Evolutionary conservation across 108 stramenopile species (phyloP).

Genomic region (Nannochloropsis salina): DNA sequence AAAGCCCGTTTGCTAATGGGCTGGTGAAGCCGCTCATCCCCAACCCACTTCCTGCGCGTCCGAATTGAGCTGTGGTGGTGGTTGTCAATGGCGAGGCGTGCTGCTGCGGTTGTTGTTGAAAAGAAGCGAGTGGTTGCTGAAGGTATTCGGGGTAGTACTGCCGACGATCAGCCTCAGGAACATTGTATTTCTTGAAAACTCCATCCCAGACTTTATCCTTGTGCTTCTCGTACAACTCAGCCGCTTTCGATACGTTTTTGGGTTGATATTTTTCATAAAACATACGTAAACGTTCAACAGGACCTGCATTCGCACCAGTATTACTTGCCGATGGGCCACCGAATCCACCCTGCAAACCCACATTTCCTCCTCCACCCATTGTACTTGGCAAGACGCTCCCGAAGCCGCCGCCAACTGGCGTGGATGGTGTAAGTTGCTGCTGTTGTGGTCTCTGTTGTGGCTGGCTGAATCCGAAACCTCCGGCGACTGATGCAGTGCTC

Average conservation of each 20-base stretch:
- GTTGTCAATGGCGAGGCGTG: conserved; percentile 11
- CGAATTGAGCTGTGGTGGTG: neutral
- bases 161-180: neutral
- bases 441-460: neutral
- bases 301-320: neutral
- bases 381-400: neutral
- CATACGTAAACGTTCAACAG: neutral
- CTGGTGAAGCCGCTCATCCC: neutral
- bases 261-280: conserved; percentile 18
- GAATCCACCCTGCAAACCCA: neutral
- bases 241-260: neutral
- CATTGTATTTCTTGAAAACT: neutral
- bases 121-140: neutral
- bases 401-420: neutral
- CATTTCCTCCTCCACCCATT: no score
- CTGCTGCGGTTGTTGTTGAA: conserved; percentile 5
- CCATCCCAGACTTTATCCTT: neutral
- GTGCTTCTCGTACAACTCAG: neutral
- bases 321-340: neutral
- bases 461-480: conserved; percentile 16
- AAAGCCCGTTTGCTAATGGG: neutral
- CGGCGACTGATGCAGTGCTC: neutral
- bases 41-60: neutral
- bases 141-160: neutral
- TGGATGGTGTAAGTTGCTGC: neutral